Evolutionary conservation across 148 eudicot species (phyloP).

Genomic region (Fagopyrum tataricum): DNA sequence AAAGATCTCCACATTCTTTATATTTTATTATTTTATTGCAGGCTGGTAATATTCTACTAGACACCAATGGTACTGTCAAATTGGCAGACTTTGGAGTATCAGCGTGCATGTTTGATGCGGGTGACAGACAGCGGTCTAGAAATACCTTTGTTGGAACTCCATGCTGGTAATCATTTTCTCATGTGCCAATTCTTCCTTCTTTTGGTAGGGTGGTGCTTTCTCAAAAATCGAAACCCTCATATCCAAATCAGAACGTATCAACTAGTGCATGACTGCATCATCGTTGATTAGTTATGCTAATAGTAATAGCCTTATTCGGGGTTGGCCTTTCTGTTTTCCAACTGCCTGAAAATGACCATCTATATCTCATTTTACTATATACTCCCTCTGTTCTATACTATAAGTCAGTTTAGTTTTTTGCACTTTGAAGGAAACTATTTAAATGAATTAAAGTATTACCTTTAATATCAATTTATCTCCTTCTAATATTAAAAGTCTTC

Average conservation of each 20-base stretch:
- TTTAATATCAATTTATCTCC: too few relatives aligned
- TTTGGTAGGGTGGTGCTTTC: background rate
- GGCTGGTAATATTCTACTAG: constrained; percentile 95
- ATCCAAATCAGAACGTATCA: background rate
- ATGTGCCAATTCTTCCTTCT: background rate
- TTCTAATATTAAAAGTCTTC: too few relatives aligned
- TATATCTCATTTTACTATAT: background rate
- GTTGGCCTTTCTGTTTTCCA: background rate
- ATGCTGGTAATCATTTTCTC: constrained; percentile 61
- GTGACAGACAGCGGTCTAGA: constrained; percentile 91
- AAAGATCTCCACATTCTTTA: background rate
- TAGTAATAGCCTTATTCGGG: background rate
- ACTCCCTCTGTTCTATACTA: background rate
- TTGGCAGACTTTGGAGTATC: constrained; percentile 95
- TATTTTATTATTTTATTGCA: constrained; percentile 23
- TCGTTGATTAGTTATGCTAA: background rate
- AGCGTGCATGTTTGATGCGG: constrained; percentile 94
- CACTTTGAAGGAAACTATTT: background rate
- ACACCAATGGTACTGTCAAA: constrained; percentile 74
- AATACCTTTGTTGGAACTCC: constrained; percentile 99
- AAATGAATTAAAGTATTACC: too few relatives aligned
- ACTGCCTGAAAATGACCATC: background rate
- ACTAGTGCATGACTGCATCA: background rate
- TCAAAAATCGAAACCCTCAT: background rate
- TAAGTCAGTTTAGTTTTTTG: background rate